Base-by-base conservation (phyloP, 352 stramenopile species). In the Pelagophyceae sp. region DNA sequence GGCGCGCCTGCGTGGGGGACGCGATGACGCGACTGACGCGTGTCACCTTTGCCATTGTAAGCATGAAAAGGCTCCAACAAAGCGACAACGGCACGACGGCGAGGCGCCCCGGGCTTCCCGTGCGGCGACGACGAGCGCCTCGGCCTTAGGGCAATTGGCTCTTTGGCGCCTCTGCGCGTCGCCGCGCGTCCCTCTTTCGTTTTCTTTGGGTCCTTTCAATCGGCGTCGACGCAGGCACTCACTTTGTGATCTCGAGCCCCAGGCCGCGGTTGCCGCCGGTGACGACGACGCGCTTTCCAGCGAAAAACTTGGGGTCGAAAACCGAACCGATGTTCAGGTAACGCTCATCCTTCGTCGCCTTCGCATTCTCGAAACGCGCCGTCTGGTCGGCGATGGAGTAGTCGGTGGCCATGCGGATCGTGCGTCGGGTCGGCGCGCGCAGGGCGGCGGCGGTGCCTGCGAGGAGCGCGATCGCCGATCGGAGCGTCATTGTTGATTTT, bases 261-360 rank as follows among this genome's bases (percentile, higher is more conserved):
- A 93, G 78, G 15, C 87, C 87, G 37, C 87, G 81, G 72, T 90
- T 91, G 50, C 83, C 87, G 45, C 88, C 88, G 0, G 87, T 90
- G 23, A 93, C 80, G 11, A 89, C 51, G 20, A 92, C 85, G 33
- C 84, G 75, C 71, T 90, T 90, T 38, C 84, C 86, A 17, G 76
- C 78, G 3, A 91, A 77, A 31, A 85, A 82, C 15, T 51, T 65
- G 25, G 79, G 80, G 75, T 90, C 81, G 79, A 86, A 92, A 25
- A 89, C 76, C 40, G 40, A 83, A 33, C 82, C 72, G 72, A 92
- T 92, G 74, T 92, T 80, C 33, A 91, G 80, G 65, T 85, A 89
- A 27, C 86, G 83, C 72, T 79, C 11, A 76, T 91, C 87, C 25
- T 88, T 86, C 2, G 80, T 77, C 31, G 77, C 71, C 65, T 90